Evolutionary conservation across 177 flowering plant genomes (phyloP), one percentile per base, ranked within the genome.

Genomic region (Telopea speciosissima): DNA sequence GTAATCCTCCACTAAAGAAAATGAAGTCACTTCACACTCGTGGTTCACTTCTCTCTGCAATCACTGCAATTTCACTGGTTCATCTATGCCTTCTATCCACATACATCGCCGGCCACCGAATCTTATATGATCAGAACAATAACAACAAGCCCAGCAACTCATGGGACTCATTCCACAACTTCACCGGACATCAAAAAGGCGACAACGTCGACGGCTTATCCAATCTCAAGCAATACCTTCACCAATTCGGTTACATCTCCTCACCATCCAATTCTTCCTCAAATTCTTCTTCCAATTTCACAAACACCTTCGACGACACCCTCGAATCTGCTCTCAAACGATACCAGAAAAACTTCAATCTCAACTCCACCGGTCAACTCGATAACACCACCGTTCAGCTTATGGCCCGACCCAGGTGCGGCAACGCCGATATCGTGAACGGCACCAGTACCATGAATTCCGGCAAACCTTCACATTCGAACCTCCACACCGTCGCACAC

Each of bases 301-400:
- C 65, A 36, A 81, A 81, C 52, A 36, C 44, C 26, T 81, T 83
- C 49, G 81, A 81, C 56, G 80, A 78, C 3, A 0, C 12, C 17
- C 28, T 79, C 19, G 79, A 83, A 25, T 21, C 54, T 0, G 86
- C 86, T 33, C 13, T 81, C 77, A 76, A 72, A 54, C 79, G 76
- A 0, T 83, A 81, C 79, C 86, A 83, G 58, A 10, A n/a, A 24
- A 79, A 79, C 59, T 76, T 69, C 78, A 54, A 80, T 26, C 76
- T 83, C 8, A 73, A 81, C 14, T 25, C 63, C 68, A 74, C 81
- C 24, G 84, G 86, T 22, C 24, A 25, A 10, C 71, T 75, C 40
- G 81, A 79, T 60, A n/a, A 31, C 13, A 0, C 5, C 1, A 78
- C 80, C 23, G 17, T 78, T n/a, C 52, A 54, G 22, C 66, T 63